phyloP scores from a whole-genome alignment of 352 stramenopile species.

The Albugo laibachii region DNA sequence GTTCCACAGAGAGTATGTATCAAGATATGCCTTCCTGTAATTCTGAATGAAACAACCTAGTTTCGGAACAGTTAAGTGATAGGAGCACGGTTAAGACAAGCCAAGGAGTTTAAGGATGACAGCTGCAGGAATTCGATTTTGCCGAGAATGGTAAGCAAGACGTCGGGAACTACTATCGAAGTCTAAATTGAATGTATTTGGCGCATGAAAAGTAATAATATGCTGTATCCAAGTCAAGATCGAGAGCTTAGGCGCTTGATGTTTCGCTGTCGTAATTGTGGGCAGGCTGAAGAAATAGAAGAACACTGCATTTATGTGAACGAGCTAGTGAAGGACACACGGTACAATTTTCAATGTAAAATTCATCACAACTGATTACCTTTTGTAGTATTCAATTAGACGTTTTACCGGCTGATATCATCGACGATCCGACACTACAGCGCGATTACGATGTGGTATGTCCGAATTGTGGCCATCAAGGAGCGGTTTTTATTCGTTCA shows the following conservation, averaged over 20 bases:
- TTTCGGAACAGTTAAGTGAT: no score
- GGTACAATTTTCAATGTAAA: constrained; percentile 15
- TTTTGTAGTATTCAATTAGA: constrained; percentile 49
- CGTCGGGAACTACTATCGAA: neutral
- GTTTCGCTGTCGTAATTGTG: constrained; percentile 76
- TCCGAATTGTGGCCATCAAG: constrained; percentile 55
- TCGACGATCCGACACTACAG: constrained; percentile 77
- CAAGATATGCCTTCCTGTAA: no score
- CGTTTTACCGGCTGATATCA: constrained; percentile 67
- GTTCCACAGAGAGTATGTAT: no score
- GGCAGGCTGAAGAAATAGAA: constrained; percentile 68
- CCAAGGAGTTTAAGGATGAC: constrained; percentile 6
- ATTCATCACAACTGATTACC: neutral
- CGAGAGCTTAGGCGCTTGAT: constrained; percentile 64
- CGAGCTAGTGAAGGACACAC: constrained; percentile 75
- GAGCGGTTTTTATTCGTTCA: constrained; percentile 73
- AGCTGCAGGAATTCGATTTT: constrained; percentile 75
- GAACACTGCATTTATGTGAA: constrained; percentile 86
- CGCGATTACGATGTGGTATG: constrained; percentile 73
- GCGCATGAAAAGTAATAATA: constrained; percentile 59
- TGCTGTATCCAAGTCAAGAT: constrained; percentile 81
- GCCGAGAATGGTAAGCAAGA: constrained; percentile 56
- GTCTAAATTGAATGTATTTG: neutral
- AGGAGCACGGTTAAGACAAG: neutral
- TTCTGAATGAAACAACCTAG: no score